phyloP scores from a whole-genome alignment of 2,329 filamentous ascomycete species.

The Fusarium sp. region DNA sequence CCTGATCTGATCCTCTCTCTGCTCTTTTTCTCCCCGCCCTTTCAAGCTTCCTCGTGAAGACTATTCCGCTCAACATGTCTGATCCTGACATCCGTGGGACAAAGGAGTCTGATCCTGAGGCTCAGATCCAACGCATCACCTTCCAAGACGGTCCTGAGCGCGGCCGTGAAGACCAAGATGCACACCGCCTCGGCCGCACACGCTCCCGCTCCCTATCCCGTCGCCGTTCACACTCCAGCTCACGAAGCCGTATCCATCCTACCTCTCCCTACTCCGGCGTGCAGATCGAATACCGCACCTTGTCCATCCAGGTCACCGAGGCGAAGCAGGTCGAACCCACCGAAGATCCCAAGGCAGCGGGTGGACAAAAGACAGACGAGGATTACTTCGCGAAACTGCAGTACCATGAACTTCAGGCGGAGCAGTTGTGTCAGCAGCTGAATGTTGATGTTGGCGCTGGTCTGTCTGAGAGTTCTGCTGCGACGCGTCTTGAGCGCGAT shows the following conservation, averaged over 20 bases:
- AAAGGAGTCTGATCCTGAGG: slow-evolving; percentile 29
- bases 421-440: slow-evolving; percentile 52
- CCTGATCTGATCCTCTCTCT: neutral
- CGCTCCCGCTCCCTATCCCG: slow-evolving; percentile 27
- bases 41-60: neutral
- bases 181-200: slow-evolving; percentile 9
- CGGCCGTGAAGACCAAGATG: slow-evolving; percentile 10
- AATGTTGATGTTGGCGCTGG: slow-evolving; percentile 49
- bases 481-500: slow-evolving; percentile 50
- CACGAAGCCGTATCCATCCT: slow-evolving; percentile 41
- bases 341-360: slow-evolving; percentile 33
- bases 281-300: slow-evolving; percentile 53
- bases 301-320: slow-evolving; percentile 53
- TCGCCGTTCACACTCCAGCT: slow-evolving; percentile 34
- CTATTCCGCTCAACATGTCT: slow-evolving; percentile 5
- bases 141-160: slow-evolving; percentile 24
- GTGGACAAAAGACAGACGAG: slow-evolving; percentile 47
- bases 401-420: slow-evolving; percentile 49
- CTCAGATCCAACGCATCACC: slow-evolving; percentile 30
- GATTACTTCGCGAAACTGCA: slow-evolving; percentile 56
- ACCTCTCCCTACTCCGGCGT: slow-evolving; percentile 49
- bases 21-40: neutral
- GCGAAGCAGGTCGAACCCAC: slow-evolving; percentile 43
- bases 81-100: slow-evolving; percentile 28
- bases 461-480: slow-evolving; percentile 47